phyloP scores from a whole-genome alignment of 352 stramenopile genomes.

The Pythium pyrilobum region DNA sequence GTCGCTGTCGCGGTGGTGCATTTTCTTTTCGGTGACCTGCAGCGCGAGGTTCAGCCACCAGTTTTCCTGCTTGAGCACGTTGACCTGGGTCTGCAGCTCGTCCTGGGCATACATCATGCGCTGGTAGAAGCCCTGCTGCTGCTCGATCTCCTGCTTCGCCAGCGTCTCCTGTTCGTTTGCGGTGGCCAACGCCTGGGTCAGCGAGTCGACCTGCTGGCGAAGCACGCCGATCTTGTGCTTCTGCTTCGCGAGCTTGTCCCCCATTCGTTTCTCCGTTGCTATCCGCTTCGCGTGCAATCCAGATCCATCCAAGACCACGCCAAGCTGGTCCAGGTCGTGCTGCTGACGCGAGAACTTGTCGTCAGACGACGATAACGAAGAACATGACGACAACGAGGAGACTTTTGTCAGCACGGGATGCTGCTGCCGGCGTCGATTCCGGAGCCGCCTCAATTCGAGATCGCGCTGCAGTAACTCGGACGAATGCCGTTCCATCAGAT shows the following conservation, averaged over 20 bases:
- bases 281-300: not conserved
- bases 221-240: constrained; percentile 37
- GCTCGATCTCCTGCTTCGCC: constrained; percentile 45
- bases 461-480: constrained; percentile 27
- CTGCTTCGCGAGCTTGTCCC: constrained; percentile 31
- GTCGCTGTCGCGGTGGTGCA: no score
- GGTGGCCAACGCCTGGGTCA: constrained; percentile 45
- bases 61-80: constrained; percentile 60
- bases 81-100: constrained; percentile 43
- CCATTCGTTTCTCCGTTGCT: constrained; percentile 9
- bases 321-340: constrained; percentile 14
- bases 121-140: constrained; percentile 27
- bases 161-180: constrained; percentile 75
- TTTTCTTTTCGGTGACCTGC: constrained; percentile 49
- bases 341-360: constrained; percentile 8
- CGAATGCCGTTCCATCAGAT: constrained; percentile 38
- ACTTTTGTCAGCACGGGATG: not conserved
- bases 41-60: constrained; percentile 62
- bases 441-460: constrained; percentile 12
- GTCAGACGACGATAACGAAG: constrained; percentile 21
- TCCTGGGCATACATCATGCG: constrained; percentile 37
- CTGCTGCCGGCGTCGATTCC: not conserved
- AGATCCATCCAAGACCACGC: not conserved
- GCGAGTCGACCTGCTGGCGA: constrained; percentile 25
- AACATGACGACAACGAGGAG: constrained; percentile 16